Percentiles rank a stretch among this genome's conserved stretches.
These are phyloP conservation scores for Zygosaccharomyces pseudobailii DNA, from an alignment of 1,139 yeast genomes.

Conservation along the genomic window DNA sequence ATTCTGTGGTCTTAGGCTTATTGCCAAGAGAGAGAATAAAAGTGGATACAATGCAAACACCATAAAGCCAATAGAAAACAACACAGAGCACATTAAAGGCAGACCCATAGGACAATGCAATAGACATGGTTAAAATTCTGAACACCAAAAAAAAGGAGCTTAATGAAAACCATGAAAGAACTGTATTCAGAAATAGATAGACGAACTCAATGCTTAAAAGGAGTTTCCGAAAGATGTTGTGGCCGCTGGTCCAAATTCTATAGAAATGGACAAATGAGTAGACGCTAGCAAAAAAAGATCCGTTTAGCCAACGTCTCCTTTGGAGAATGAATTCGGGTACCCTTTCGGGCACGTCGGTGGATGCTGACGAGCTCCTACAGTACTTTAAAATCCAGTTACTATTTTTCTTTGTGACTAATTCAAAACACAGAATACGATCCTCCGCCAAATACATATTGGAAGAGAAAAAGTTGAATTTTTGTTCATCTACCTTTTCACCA, in stretches of 20 bases:
- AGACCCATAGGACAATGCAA: constrained; percentile 50
- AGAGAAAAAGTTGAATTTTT: constrained; percentile 66
- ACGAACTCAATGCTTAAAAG: constrained; percentile 71
- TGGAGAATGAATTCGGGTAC: constrained; percentile 84
- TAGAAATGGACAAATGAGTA: constrained; percentile 73
- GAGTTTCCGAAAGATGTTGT: constrained; percentile 63
- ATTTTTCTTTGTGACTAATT: constrained; percentile 71
- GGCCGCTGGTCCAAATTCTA: constrained; percentile 73
- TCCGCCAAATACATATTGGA: constrained; percentile 95
- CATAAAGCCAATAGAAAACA: constrained; percentile 81
- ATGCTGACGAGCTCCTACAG: constrained; percentile 87
- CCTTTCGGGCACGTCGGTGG: constrained; percentile 91
- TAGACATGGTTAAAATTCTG: constrained; percentile 66
- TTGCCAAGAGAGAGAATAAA: constrained; percentile 92
- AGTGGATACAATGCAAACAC: constrained; percentile 83
- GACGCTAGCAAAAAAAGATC: constrained; percentile 93
- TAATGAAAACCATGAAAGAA: constrained; percentile 77
- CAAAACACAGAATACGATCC: constrained; percentile 93
- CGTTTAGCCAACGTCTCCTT: constrained; percentile 94
- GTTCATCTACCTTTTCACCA: constrained; percentile 74
- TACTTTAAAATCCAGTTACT: constrained; percentile 84
- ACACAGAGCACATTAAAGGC: constrained; percentile 79
- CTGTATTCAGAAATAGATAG: constrained; percentile 63
- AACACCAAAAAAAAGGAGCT: constrained; percentile 80
- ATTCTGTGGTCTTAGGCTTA: constrained; percentile 87